Base-by-base conservation (phyloP, 2,329 filamentous ascomycete species). In the Amphichorda felina region DNA sequence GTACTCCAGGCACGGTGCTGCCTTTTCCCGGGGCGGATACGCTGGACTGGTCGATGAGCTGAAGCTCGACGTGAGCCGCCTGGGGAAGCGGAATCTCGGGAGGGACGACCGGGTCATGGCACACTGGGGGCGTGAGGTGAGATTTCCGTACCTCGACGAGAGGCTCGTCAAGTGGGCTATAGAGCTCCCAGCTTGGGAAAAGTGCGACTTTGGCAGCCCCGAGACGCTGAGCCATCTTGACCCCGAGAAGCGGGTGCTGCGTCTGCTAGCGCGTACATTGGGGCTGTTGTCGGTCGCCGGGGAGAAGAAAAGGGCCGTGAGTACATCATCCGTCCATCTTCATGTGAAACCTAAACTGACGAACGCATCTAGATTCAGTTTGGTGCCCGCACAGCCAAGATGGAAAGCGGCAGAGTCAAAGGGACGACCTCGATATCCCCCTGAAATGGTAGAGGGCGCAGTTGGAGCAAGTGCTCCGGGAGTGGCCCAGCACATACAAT, bases 351-450 rank as follows among this genome's bases (percentile, higher is more conserved):
- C 31, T 26, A 5, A 37, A 14, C 8, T 26, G 18, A n/a, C n/a
- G n/a, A n/a, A n/a, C n/a, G n/a, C n/a, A n/a, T n/a, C n/a, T n/a
- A 80, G 76, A 87, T 88, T 39, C 84, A 91, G 56, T 91, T 91
- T 50, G 84, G 84, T 11, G 76, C 84, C 3, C 67, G 82, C 45
- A 88, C 83, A 4, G 84, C 84, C 11, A 91, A 88, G 61, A 88
- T 89, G 77, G 79, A 86, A 50, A 72, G 63, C 38, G 71, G 75
- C 4, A 74, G 65, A 48, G 71, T 71, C 10, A 86, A 81, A 48
- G 82, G 82, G 1, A 86, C 82, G 4, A 71, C 75, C 32, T 46
- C 72, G 6, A 64, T 79, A 40, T 46, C 45, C 11, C 58, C 61
- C 13, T 68, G 46, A 67, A 30, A 16, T 22, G 19, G 19, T n/a